Base-by-base conservation (phyloP, 2,329 filamentous ascomycete genomes). In the Monilinia laxa region DNA sequence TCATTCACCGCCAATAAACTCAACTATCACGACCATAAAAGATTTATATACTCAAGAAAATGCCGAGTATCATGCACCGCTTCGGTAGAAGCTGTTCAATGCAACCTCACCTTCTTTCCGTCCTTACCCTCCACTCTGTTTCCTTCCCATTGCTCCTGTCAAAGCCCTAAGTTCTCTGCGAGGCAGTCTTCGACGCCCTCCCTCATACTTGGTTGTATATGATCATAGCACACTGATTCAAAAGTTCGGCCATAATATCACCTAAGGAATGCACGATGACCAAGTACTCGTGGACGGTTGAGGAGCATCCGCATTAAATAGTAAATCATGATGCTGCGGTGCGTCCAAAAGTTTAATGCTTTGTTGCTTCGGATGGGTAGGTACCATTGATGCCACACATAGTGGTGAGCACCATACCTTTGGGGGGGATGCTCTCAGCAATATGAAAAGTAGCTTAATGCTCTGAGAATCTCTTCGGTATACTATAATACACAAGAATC, bases 181-280 rank as follows among this genome's bases (percentile, higher is more conserved):
- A 81, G 75, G 57, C 80, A 78, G n/a, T 80, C 79, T 2, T 79
- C 79, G 66, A 78, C 77, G 65, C 78, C 75, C 68, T 81, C 79
- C 75, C 68, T 81, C 79, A 12, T 80, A 75, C 16, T 76, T 78
- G 3, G 77, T 79, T 20, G 67, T 60, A 72, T 80, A 79, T 42
- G 66, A 42, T 11, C 70, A 69, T 67, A 79, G 75, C 65, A 75
- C 75, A 1, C 67, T 69, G 9, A 71, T 65, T n/a, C 74, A 65
- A 38, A 79, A 11, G 45, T 71, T 64, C 10, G 73, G 20, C n/a
- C 63, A 68, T 62, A 68, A 73, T 16, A 78, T 78, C 54, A 80
- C 72, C 2, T 65, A 65, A 6, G 71, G 70, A 25, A 72, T 67
- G 3, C 14, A 60, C 5, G 31, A 31, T 25, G 71, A 28, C 68